These are phyloP conservation scores for Candida ortonii DNA, from an alignment of 805 yeast species.

Conservation along the genomic window DNA sequence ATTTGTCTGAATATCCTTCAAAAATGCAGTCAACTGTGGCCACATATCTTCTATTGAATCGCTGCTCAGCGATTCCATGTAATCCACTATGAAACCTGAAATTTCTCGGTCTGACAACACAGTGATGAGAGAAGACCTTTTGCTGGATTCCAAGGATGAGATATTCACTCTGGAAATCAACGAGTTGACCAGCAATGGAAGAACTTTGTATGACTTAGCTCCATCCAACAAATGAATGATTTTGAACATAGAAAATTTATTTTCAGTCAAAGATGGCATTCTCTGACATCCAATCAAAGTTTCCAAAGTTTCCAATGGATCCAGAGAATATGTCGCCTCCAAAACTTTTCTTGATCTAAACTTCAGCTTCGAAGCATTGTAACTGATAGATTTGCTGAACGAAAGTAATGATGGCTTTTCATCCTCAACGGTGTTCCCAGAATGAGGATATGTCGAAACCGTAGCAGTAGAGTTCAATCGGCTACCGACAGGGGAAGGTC, in stretches of 20 bases:
- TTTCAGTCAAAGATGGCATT: conserved; percentile 18
- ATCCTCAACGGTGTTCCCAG: conserved; percentile 9
- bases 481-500: conserved; percentile 17
- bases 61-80: conserved; percentile 63
- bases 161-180: conserved; percentile 46
- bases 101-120: conserved; percentile 44
- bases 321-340: conserved; percentile 62
- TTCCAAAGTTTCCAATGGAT: conserved; percentile 72
- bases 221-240: conserved; percentile 80
- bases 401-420: conserved; percentile 23
- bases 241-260: conserved; percentile 44
- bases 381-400: conserved; percentile 37
- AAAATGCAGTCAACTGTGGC: conserved; percentile 52
- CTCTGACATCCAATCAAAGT: conserved; percentile 45
- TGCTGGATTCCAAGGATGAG: conserved; percentile 23
- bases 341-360: conserved; percentile 64
- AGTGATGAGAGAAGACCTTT: conserved; percentile 46
- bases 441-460: conserved; percentile 2
- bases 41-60: conserved; percentile 83
- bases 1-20: conserved; percentile 55
- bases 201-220: conserved; percentile 69
- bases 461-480: conserved; percentile 17
- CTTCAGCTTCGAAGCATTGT: conserved; percentile 59
- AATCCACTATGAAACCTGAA: conserved; percentile 54
- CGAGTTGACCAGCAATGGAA: conserved; percentile 64